A percentile compares a stretch with the other conserved stretches of the same genome.
These are phyloP conservation scores for Termitomyces sp. DNA, from an alignment of 768 basidiomycete genomes.

Conservation along the genomic window DNA sequence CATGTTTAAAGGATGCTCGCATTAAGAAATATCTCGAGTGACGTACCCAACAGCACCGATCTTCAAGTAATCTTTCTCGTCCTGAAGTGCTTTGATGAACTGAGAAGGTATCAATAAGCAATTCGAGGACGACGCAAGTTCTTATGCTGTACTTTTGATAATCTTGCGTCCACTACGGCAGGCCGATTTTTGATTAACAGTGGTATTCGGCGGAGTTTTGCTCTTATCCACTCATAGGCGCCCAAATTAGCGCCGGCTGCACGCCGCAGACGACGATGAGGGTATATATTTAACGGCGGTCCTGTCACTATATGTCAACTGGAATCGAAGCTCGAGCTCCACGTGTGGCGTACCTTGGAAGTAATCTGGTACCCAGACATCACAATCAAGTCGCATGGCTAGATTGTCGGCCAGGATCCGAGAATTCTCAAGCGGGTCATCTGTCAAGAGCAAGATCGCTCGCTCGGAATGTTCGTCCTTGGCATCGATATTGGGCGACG, in stretches of 20 bases:
- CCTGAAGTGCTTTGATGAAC: constrained; percentile 37
- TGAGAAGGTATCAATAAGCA: constrained; percentile 15
- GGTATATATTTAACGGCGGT: background rate
- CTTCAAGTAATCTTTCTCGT: constrained; percentile 40
- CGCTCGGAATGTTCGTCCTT: constrained; percentile 28
- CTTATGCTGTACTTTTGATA: constrained; percentile 27
- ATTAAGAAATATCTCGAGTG: background rate
- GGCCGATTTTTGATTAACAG: constrained; percentile 31
- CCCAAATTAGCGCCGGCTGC: constrained; percentile 32
- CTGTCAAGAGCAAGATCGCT: constrained; percentile 53
- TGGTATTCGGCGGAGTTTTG: constrained; percentile 27
- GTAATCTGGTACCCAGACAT: constrained; percentile 65
- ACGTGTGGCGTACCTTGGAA: constrained; percentile 44
- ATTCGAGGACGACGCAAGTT: constrained; percentile 5
- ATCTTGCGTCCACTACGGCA: constrained; percentile 29
- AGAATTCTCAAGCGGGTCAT: constrained; percentile 53
- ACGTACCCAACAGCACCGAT: constrained; percentile 44
- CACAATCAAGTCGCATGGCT: constrained; percentile 46
- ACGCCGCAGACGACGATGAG: constrained; percentile 22
- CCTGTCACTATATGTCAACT: background rate
- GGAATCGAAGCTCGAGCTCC: background rate
- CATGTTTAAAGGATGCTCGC: background rate
- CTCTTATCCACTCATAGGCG: constrained; percentile 26
- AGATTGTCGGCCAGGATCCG: constrained; percentile 59
- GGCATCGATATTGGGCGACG: constrained; percentile 24